Percentiles rank a stretch among this genome's conserved stretches.
phyloP scores from a whole-genome alignment of 2,329 filamentous ascomycete genomes.

The Talaromyces sp. region DNA sequence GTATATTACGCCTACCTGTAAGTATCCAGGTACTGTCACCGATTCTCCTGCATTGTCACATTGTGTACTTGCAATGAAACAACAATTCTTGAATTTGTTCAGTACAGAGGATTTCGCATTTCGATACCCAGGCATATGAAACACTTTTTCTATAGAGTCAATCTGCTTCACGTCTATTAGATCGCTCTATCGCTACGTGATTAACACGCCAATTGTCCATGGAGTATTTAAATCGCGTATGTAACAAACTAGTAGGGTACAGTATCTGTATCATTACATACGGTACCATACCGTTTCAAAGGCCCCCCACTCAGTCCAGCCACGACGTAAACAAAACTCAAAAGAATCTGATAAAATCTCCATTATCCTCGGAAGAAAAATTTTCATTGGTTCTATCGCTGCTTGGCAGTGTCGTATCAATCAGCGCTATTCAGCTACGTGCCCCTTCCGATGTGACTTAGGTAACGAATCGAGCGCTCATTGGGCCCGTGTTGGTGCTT shows the following conservation, averaged over 20 bases:
- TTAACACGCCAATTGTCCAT: background rate
- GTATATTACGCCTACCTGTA: background rate
- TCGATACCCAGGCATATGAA: background rate
- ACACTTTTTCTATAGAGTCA: background rate
- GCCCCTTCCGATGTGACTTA: background rate
- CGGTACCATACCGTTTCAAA: background rate
- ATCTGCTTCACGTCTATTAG: background rate
- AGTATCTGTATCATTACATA: background rate
- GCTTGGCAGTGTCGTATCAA: background rate
- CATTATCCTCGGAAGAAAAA: background rate
- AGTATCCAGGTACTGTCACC: background rate
- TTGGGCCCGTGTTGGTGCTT: background rate
- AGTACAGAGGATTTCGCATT: background rate
- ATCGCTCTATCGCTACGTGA: background rate
- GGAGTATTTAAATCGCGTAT: background rate
- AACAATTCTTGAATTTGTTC: background rate
- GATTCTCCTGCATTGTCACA: background rate
- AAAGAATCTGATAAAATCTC: constrained; percentile 7
- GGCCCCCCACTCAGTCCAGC: background rate
- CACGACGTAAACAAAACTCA: background rate
- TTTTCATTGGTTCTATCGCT: background rate
- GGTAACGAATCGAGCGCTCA: background rate
- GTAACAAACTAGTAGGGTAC: background rate
- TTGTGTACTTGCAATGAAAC: background rate
- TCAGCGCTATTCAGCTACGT: background rate